Evolutionary conservation across 371 early-diverging fungal genomes (phyloP).

Genomic region (Apophysomyces ossiformis): DNA sequence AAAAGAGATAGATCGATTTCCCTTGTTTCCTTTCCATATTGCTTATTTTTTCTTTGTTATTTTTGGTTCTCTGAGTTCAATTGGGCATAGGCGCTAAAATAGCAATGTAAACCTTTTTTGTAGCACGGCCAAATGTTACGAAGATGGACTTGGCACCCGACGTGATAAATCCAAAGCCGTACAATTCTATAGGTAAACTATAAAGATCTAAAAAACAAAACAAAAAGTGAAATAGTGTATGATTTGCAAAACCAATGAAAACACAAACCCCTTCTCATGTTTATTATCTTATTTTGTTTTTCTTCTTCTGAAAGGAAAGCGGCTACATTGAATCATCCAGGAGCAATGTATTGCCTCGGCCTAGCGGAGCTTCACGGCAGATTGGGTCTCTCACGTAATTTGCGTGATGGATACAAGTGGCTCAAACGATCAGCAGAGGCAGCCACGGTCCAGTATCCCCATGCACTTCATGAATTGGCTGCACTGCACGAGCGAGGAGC

Average conservation of each 20-base stretch:
- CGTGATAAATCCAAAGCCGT: constrained; percentile 60
- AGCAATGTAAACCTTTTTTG: constrained; percentile 13
- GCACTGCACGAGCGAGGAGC: constrained; percentile 75
- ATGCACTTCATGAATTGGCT: constrained; percentile 81
- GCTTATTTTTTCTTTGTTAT: not conserved
- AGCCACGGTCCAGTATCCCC: constrained; percentile 75
- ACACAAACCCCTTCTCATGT: not conserved
- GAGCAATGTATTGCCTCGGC: constrained; percentile 77
- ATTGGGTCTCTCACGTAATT: constrained; percentile 62
- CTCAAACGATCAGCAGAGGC: constrained; percentile 78
- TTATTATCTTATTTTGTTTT: not conserved
- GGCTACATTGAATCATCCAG: constrained; percentile 72
- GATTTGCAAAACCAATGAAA: not conserved
- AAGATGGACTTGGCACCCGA: constrained; percentile 65
- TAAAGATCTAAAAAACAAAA: constrained; percentile 3
- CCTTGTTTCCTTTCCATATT: not conserved
- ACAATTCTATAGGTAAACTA: constrained; percentile 62
- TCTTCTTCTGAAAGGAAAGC: constrained; percentile 58
- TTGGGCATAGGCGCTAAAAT: constrained; percentile 5
- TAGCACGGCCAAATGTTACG: constrained; percentile 68
- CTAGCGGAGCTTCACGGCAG: constrained; percentile 77
- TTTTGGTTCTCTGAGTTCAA: constrained; percentile 12
- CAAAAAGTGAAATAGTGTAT: constrained; percentile 6
- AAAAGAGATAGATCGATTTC: not conserved
- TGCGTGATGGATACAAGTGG: constrained; percentile 84